Evolutionary conservation across 1,139 yeast genomes (phyloP).

Genomic region (Pichia sp.): DNA sequence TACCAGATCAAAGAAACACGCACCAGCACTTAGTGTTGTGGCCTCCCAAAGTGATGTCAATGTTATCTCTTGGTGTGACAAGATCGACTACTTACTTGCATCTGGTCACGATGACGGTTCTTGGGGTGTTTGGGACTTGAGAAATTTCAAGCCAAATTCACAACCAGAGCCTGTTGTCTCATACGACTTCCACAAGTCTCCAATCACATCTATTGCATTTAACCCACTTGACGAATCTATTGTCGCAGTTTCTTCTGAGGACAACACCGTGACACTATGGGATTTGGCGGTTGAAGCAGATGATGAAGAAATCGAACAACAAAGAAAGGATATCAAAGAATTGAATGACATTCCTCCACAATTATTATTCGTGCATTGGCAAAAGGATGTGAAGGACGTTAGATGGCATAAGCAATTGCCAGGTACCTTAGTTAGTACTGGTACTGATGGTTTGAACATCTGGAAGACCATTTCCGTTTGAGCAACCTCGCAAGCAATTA

Average conservation of each 20-base stretch:
- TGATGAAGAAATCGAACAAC: conserved; percentile 86
- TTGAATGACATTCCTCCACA: conserved; percentile 93
- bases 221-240: conserved; percentile 95
- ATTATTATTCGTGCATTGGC: conserved; percentile 96
- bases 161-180: conserved; percentile 69
- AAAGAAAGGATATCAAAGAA: conserved; percentile 65
- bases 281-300: conserved; percentile 96
- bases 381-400: conserved; percentile 92
- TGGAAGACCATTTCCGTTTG: conserved; percentile 96
- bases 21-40: conserved; percentile 78
- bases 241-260: conserved; percentile 93
- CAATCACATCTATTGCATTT: conserved; percentile 89
- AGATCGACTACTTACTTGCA: conserved; percentile 80
- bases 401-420: conserved; percentile 98
- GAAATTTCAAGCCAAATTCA: conserved; percentile 59
- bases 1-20: conserved; percentile 84
- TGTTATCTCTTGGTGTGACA: conserved; percentile 93
- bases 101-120: conserved; percentile 97
- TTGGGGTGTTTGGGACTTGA: conserved; percentile 98
- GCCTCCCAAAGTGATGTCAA: conserved; percentile 88
- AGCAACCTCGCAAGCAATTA: conserved; percentile 9
- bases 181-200: conserved; percentile 90
- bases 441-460: conserved; percentile 87
- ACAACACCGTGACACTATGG: conserved; percentile 95
- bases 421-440: conserved; percentile 90